Evolutionary conservation across 2,329 filamentous ascomycete genomes (phyloP), one percentile per base, ranked within the genome.

Genomic region (Monilinia vaccinii-corymbosi): DNA sequence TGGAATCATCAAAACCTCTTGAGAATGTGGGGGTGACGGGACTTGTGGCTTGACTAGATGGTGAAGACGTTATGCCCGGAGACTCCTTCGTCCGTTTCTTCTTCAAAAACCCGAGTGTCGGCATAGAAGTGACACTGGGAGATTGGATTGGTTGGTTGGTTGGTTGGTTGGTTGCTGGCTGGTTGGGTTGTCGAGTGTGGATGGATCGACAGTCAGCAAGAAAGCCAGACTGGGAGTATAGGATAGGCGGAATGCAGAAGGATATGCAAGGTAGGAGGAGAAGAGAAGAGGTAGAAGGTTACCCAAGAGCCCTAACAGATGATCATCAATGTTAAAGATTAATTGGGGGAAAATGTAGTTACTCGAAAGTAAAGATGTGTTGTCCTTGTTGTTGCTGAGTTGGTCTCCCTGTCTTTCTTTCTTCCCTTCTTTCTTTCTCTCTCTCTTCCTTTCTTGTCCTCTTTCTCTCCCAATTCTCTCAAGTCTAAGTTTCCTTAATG

Each of bases 51-150:
- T 87, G 81, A 72, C 81, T 87, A 67, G 80, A 80, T 69, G 81
- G 81, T 73, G 89, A 85, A 73, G 83, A 80, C 73, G 86, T 83
- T 73, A 81, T 75, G 74, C 80, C 81, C 71, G 78, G 79, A 71
- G 85, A 88, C 79, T 97, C 91, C 84, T 91, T 95, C 78, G 91
- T 96, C 84, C 91, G 87, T 83, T 96, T 96, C 84, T 96, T 97
- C 84, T 97, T 97, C 74, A 97, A 85, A 74, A 97, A 91, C 76
- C 91, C 91, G 80, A 97, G 84, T 76, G 84, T 89, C 86, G 92
- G 94, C 94, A 99, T 97, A 72, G 68, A 69, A 69, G 69, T 40
- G 38, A 62, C 66, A 66, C 28, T 66, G 62, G 60, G 51, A 57
- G 56, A 61, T 63, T 64, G 62, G 60, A n/a, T 66, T 28, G 25